Conservation (phyloP, 768 basidiomycete species). For the Naganishia friedmannii region DNA sequence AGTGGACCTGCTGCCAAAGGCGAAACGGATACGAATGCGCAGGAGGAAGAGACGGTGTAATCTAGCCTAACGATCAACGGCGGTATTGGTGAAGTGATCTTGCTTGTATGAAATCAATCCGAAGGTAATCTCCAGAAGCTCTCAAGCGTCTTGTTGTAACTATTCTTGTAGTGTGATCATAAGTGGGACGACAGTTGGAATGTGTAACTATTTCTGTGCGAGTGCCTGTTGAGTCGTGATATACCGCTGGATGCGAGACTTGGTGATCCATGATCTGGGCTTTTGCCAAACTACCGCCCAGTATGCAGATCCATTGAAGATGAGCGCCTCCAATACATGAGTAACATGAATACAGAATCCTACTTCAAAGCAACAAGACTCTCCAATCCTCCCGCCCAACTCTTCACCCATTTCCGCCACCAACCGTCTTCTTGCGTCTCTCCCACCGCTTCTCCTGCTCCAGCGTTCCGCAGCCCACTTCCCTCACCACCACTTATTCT, state of each 20-base stretch:
- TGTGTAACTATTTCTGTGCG: not conserved
- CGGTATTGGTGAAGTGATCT: not conserved
- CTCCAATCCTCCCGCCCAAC: conserved; percentile 47
- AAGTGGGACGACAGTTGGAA: not conserved
- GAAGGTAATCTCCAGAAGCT: not conserved
- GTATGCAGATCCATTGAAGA: too few relatives aligned
- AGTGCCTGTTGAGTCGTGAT: not conserved
- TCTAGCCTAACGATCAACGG: not conserved
- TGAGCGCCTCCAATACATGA: not conserved
- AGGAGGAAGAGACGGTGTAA: not conserved
- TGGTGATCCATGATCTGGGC: too few relatives aligned
- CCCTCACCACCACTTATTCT: conserved; percentile 45
- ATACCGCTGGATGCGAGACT: too few relatives aligned
- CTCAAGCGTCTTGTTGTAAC: not conserved
- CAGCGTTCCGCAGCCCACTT: not conserved
- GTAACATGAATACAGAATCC: not conserved
- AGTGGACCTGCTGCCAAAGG: not conserved
- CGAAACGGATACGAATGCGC: not conserved
- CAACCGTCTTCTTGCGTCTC: conserved; percentile 35
- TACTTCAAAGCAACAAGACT: conserved; percentile 27
- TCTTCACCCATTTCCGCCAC: conserved; percentile 48
- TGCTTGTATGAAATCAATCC: not conserved
- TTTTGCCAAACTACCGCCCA: too few relatives aligned
- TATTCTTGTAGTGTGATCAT: not conserved
- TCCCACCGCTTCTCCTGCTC: conserved; percentile 40